Base-by-base conservation (phyloP, 2,329 filamentous ascomycete species). In the Elsinoe arachidis region DNA sequence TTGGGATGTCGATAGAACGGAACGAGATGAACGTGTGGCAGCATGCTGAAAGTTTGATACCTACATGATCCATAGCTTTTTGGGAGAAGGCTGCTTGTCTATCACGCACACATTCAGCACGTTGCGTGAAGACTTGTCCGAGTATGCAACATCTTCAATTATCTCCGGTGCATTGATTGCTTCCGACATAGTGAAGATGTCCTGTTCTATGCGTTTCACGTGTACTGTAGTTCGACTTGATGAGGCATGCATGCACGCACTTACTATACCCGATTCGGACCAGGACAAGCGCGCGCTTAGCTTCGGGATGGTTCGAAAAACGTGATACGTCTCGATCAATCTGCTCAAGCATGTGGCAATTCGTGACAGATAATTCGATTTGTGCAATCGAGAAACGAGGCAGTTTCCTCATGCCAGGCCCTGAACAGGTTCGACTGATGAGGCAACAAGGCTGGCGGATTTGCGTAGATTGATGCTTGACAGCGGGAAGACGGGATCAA, bases 51-150 rank as follows among this genome's bases (percentile, higher is more conserved):
- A 21, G 15, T 11, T 14, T 11, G 5, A 33, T 23, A 30, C 64
- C 60, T 65, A 70, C 68, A 74, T 57, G 21, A 74, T 59, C 71
- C 71, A 73, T 58, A 68, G 26, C 39, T 58, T 55, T 26, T 21
- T 43, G 6, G 34, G 23, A 12, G 23, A 4, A 30, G 56, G 19
- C 15, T 38, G 12, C 17, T 51, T 26, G 34, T 46, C 56, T 21
- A 54, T 14, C 9, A 56, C 11, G 26, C 39, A 47, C 14, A 56
- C 26, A 14, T 56, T 70, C 9, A 76, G 64, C 0, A 72, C 76
- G 60, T 76, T 74, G 17, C 76, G 69, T 17, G 43, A 57, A 12
- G 66, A 68, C 19, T 63, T 52, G 56, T 62, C 57, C 33, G 62
- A 64, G 59, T 71, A 71, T n/a, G 56, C 62, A 33, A 69, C 61